A percentile compares a stretch with the other conserved stretches of the same genome.
phyloP scores from a whole-genome alignment of 805 yeast species.

The Cyberlindnera subsufficiens region DNA sequence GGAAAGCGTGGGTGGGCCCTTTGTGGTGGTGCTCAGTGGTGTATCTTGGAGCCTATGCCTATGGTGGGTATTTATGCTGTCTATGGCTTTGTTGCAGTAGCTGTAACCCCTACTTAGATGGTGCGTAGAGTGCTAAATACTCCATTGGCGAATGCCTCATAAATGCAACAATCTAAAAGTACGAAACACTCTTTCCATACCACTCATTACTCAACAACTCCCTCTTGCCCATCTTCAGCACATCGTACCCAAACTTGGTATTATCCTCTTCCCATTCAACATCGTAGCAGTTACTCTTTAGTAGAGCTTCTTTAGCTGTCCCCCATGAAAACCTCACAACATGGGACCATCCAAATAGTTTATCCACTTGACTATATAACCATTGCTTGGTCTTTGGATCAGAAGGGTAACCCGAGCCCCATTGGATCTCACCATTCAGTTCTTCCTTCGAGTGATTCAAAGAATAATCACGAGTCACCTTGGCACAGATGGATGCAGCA shows the following conservation, averaged over 20 bases:
- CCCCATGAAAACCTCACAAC: constrained; percentile 90
- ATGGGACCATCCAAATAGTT: constrained; percentile 80
- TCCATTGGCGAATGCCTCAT: no score
- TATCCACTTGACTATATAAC: constrained; percentile 59
- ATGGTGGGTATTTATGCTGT: no score
- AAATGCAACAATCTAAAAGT: not conserved
- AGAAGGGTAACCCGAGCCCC: constrained; percentile 94
- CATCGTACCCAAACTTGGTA: constrained; percentile 23
- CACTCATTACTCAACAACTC: constrained; percentile 18
- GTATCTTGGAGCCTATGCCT: no score
- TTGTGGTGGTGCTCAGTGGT: no score
- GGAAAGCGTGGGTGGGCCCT: no score
- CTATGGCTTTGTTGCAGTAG: no score
- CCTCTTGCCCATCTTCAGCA: constrained; percentile 7
- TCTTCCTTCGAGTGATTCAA: constrained; percentile 32
- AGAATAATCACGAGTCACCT: constrained; percentile 83
- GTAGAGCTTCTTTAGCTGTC: constrained; percentile 72
- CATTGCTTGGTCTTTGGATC: constrained; percentile 84
- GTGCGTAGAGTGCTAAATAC: no score
- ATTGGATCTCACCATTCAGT: constrained; percentile 22
- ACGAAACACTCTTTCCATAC: constrained; percentile 21
- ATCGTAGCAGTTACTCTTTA: constrained; percentile 41
- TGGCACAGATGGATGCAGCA: constrained; percentile 93
- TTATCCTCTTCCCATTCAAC: constrained; percentile 56
- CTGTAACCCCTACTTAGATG: no score